Evolutionary conservation across 2,329 filamentous ascomycete species (phyloP).

Genomic region (Aspergillus arachidicola): DNA sequence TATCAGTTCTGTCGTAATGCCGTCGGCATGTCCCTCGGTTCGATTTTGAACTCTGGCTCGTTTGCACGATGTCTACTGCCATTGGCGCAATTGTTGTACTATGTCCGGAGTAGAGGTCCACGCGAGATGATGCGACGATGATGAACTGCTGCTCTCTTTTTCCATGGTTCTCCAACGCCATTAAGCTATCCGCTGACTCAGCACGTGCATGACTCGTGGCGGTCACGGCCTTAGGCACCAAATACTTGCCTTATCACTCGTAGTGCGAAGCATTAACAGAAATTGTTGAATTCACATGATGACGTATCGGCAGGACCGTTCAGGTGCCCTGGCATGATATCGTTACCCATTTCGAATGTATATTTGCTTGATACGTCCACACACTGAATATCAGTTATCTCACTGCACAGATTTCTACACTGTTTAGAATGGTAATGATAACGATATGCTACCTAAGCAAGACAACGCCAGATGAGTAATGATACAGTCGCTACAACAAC

Average conservation of each 20-base stretch:
- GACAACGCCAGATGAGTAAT: constrained; percentile 2
- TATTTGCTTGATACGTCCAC: not conserved
- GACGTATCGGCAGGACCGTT: not conserved
- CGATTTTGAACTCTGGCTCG: not conserved
- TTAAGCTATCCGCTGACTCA: not conserved
- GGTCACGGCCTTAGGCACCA: not conserved
- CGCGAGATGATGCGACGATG: not conserved
- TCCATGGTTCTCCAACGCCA: not conserved
- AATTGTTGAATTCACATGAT: not conserved
- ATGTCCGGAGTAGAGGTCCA: not conserved
- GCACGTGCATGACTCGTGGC: not conserved
- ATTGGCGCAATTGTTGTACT: not conserved
- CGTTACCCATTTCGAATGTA: not conserved
- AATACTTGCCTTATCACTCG: not conserved
- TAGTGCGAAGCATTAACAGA: not conserved
- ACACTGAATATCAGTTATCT: not conserved
- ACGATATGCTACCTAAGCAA: not conserved
- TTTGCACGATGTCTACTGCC: not conserved
- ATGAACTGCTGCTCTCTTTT: not conserved
- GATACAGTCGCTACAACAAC: constrained; percentile 3
- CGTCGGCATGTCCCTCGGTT: not conserved
- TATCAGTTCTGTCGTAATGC: not conserved
- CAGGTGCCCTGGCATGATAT: no score
- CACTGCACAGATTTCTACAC: not conserved
- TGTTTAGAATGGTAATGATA: not conserved